A percentile compares a stretch with the other conserved stretches of the same genome.
These are phyloP conservation scores for Stephania yunnanensis DNA, from an alignment of 164 flowering plant genomes.

Conservation along the genomic window DNA sequence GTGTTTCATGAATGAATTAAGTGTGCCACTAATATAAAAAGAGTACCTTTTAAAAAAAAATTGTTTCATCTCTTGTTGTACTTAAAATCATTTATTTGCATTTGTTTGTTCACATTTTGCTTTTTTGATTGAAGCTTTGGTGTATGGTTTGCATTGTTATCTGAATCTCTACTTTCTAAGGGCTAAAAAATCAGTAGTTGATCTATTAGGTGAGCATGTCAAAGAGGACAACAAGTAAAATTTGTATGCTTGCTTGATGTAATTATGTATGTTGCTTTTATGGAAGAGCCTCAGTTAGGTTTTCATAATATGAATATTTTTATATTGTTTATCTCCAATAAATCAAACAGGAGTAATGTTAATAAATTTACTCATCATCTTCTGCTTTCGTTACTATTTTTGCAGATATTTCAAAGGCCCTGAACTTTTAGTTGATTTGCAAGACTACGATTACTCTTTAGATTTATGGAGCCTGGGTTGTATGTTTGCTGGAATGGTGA, in stretches of 20 bases:
- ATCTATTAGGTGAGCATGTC: neutral
- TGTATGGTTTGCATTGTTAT: neutral
- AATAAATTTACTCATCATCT: neutral
- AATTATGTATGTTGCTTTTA: neutral
- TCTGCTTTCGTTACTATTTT: conserved; percentile 3
- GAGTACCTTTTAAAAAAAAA: no score
- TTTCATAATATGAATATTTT: neutral
- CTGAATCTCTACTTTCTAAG: neutral
- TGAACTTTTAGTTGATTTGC: conserved; percentile 95
- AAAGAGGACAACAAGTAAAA: neutral
- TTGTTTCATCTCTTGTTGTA: no score
- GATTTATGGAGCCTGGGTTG: conserved; percentile 99
- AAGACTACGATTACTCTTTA: conserved; percentile 95
- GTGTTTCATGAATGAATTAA: no score
- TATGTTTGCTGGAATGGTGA: conserved; percentile 99
- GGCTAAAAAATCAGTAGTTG: neutral
- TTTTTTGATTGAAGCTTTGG: neutral
- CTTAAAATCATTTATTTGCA: neutral
- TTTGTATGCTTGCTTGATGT: neutral
- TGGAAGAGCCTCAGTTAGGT: neutral
- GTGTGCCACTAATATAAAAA: no score
- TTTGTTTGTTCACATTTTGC: neutral
- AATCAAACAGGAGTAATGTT: neutral
- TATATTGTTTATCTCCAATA: neutral
- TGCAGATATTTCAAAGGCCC: conserved; percentile 97